Percentiles rank a stretch among this genome's conserved stretches.
phyloP scores from a whole-genome alignment of 2,329 filamentous ascomycete genomes.

The Ophiocordyceps camponoti-saundersi region DNA sequence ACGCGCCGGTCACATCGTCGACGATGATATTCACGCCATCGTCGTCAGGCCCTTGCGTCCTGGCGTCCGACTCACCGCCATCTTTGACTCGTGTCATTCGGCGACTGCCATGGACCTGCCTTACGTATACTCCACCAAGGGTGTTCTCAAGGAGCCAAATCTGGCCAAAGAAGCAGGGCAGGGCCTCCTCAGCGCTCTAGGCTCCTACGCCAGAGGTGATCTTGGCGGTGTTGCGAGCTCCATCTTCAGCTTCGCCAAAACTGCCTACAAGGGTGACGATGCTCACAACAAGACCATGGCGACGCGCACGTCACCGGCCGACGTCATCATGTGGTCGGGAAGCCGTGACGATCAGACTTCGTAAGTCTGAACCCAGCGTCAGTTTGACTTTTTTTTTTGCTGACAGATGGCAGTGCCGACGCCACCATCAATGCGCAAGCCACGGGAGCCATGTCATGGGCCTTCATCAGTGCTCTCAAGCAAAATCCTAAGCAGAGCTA shows the following conservation, averaged over 20 bases:
- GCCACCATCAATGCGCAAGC: slow-evolving; percentile 76
- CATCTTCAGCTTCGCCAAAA: slow-evolving; percentile 75
- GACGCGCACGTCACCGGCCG: slow-evolving; percentile 85
- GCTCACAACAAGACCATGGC: slow-evolving; percentile 64
- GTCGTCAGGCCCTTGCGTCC: slow-evolving; percentile 63
- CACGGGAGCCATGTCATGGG: slow-evolving; percentile 96
- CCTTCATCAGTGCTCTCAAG: slow-evolving; percentile 80
- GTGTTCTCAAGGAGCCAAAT: slow-evolving; percentile 66
- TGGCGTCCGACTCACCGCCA: slow-evolving; percentile 71
- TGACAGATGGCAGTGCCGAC: slow-evolving; percentile 47
- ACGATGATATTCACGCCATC: slow-evolving; percentile 62
- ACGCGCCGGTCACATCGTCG: slow-evolving; percentile 53
- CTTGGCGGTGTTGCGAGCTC: slow-evolving; percentile 64
- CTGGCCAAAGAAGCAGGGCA: slow-evolving; percentile 63
- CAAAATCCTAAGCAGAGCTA: slow-evolving; percentile 94
- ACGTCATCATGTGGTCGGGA: slow-evolving; percentile 96
- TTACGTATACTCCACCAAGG: slow-evolving; percentile 67
- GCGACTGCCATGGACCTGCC: slow-evolving; percentile 62
- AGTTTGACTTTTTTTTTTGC: not conserved
- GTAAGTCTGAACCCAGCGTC: slow-evolving; percentile 15
- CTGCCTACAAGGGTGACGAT: slow-evolving; percentile 63
- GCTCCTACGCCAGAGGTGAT: slow-evolving; percentile 70
- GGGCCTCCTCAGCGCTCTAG: slow-evolving; percentile 55
- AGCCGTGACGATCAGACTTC: slow-evolving; percentile 93
- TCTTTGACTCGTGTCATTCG: slow-evolving; percentile 70